phyloP scores from a whole-genome alignment of 768 basidiomycete genomes.

The Lentinula guzmanii region DNA sequence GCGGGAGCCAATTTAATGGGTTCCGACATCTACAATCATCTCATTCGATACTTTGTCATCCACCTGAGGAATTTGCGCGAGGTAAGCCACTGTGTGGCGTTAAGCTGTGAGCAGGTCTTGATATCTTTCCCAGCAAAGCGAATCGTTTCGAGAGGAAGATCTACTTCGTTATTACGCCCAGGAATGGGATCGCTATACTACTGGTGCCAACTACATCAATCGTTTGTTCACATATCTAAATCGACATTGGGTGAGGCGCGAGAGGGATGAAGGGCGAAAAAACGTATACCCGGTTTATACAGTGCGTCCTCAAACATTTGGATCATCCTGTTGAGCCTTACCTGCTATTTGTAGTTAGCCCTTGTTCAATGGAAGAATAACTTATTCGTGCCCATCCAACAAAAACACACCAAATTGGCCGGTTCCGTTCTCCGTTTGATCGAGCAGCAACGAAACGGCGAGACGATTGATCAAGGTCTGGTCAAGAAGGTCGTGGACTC shows the following conservation, averaged over 20 bases:
- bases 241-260: slow-evolving; percentile 98
- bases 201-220: slow-evolving; percentile 95
- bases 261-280: slow-evolving; percentile 94
- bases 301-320: slow-evolving; percentile 31
- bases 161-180: slow-evolving; percentile 85
- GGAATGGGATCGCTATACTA: slow-evolving; percentile 97
- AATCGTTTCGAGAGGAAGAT: slow-evolving; percentile 77
- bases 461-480: slow-evolving; percentile 86
- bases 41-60: slow-evolving; percentile 82
- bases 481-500: slow-evolving; percentile 95
- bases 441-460: slow-evolving; percentile 91
- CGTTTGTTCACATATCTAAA: slow-evolving; percentile 97
- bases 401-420: slow-evolving; percentile 75
- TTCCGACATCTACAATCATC: slow-evolving; percentile 92
- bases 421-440: slow-evolving; percentile 85
- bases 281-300: slow-evolving; percentile 96
- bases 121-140: slow-evolving; percentile 52
- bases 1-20: slow-evolving; percentile 96
- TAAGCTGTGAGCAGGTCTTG: background rate
- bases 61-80: slow-evolving; percentile 71
- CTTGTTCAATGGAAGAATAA: slow-evolving; percentile 95
- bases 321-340: background rate
- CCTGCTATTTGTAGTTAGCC: slow-evolving; percentile 55
- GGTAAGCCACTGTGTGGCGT: slow-evolving; percentile 16
- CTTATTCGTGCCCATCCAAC: slow-evolving; percentile 86